Conservation (phyloP, 495 filamentous ascomycete genomes). For the Pseudoneurospora amorphoporcata region DNA sequence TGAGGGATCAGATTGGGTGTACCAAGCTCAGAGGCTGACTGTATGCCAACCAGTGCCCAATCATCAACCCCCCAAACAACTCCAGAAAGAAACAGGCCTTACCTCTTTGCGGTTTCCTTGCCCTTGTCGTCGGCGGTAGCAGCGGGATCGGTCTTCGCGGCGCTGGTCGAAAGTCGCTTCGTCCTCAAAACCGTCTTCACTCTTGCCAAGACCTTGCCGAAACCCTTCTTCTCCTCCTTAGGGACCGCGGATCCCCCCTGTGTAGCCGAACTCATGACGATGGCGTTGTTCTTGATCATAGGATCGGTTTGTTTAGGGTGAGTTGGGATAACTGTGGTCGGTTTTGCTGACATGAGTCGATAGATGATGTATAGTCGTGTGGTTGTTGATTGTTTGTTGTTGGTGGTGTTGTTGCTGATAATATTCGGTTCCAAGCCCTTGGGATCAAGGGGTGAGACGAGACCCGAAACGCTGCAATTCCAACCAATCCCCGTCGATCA, state of each 20-base stretch:
- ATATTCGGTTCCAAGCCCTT: background rate
- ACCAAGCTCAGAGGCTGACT: background rate
- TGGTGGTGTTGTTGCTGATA: background rate
- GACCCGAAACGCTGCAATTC: background rate
- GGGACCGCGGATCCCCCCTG: conserved; percentile 23
- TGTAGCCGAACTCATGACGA: conserved; percentile 35
- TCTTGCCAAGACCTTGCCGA: conserved; percentile 51
- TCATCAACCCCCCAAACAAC: background rate
- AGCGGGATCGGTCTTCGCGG: conserved; percentile 28
- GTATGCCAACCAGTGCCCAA: background rate
- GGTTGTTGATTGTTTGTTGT: background rate
- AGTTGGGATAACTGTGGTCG: background rate
- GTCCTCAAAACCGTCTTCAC: conserved; percentile 52
- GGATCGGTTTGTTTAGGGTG: background rate
- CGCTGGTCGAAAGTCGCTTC: background rate
- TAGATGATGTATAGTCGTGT: background rate
- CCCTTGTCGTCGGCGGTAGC: conserved; percentile 5
- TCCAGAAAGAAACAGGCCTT: conserved; percentile 6
- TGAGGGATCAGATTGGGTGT: background rate
- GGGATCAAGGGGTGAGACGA: background rate
- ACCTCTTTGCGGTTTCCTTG: conserved; percentile 18
- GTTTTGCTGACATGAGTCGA: background rate
- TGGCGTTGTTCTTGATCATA: conserved; percentile 2
- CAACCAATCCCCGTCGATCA: background rate
- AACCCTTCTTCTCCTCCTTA: conserved; percentile 47